phyloP scores from a whole-genome alignment of 345 rosid species.

The Cardiospermum halicacabum region DNA sequence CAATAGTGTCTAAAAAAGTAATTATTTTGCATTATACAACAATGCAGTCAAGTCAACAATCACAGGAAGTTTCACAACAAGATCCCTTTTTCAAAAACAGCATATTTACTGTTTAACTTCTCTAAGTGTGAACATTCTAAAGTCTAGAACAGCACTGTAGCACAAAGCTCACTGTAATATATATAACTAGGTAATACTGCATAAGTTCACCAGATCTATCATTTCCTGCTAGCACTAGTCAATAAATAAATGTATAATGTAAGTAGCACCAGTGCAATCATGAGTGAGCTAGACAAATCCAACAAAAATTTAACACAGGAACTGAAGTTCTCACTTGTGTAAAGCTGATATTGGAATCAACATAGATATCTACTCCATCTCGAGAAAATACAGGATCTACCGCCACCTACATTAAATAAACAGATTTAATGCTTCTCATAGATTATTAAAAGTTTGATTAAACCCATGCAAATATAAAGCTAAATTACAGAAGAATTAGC shows the following conservation, averaged over 20 bases:
- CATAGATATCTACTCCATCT: slow-evolving; percentile 88
- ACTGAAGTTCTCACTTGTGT: slow-evolving; percentile 59
- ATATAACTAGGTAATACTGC: background rate
- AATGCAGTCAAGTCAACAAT: background rate
- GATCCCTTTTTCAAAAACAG: background rate
- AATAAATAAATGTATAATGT: slow-evolving; percentile 2
- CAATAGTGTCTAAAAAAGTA: background rate
- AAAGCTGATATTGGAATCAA: slow-evolving; percentile 79
- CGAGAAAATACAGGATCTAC: slow-evolving; percentile 71
- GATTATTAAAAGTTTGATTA: background rate
- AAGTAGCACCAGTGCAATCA: too few relatives aligned
- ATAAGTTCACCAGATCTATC: background rate
- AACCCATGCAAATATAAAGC: background rate
- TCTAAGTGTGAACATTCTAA: background rate
- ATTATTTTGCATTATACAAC: background rate
- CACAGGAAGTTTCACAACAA: background rate
- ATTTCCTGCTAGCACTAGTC: background rate
- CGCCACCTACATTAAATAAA: slow-evolving; percentile 54
- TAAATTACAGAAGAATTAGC: background rate
- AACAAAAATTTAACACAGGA: slow-evolving; percentile 11
- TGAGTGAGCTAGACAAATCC: slow-evolving; percentile 2
- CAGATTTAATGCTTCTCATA: slow-evolving; percentile 8
- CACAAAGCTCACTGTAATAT: background rate
- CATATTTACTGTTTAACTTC: background rate
- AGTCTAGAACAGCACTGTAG: background rate